A percentile compares a stretch with the other conserved stretches of the same genome.
Evolutionary conservation across 2,329 filamentous ascomycete genomes (phyloP).

Genomic region (Allantophomopsis cytisporea): DNA sequence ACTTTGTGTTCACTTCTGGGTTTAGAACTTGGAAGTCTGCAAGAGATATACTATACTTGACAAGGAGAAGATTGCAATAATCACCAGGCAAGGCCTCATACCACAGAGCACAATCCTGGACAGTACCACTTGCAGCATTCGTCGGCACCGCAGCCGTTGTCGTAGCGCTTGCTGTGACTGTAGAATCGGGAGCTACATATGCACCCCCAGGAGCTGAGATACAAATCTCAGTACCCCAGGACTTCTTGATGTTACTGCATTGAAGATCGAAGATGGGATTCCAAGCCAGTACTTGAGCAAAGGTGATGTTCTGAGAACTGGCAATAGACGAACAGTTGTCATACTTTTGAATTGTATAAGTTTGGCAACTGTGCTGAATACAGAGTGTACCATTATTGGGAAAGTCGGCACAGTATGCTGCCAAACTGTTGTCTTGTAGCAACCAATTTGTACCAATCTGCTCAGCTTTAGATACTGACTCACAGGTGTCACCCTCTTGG

Average conservation of each 20-base stretch:
- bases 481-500: too few species aligned
- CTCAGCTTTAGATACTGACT: too few species aligned
- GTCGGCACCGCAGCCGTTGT: conserved; percentile 10
- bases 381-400: conserved; percentile 11
- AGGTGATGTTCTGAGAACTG: not conserved
- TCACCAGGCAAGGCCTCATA: conserved; percentile 11
- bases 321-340: conserved; percentile 5
- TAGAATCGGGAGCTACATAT: too few species aligned
- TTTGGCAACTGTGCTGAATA: conserved; percentile 8
- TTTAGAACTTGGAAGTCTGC: conserved; percentile 6
- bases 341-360: not conserved
- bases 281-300: conserved; percentile 1
- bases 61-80: conserved; percentile 12
- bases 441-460: conserved; percentile 10
- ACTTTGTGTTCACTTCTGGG: too few species aligned
- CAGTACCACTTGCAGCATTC: conserved; percentile 7
- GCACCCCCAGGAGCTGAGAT: too few species aligned
- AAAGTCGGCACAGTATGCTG: conserved; percentile 9
- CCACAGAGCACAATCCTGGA: conserved; percentile 9
- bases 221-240: too few species aligned
- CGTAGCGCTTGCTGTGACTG: not conserved
- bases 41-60: conserved; percentile 10
- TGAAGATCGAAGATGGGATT: conserved; percentile 1
- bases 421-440: conserved; percentile 11
- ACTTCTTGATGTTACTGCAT: too few species aligned